Evolutionary conservation across 306 rosid genomes (phyloP), one percentile per base, ranked within the genome.

Genomic region (Senna siamea): DNA sequence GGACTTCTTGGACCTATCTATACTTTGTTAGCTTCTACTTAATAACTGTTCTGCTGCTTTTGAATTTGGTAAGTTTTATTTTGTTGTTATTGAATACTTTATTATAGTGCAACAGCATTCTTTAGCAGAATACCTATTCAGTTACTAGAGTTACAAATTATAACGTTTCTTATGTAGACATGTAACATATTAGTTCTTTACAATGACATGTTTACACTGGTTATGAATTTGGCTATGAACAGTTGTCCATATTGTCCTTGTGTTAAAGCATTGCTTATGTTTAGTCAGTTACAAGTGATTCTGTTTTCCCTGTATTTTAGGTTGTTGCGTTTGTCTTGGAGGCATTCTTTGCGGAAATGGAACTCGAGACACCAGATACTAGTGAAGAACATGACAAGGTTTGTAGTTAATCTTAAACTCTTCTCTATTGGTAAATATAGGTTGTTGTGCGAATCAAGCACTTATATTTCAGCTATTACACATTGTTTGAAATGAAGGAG

Each of bases 311-410:
- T 75, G 41, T 70, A 80, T 85, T 87, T 80, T 89, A 94, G 99
- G 83, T 94, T 81, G 77, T 92, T 65, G 98, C 99, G 73, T 94
- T 94, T 86, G 98, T 94, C 87, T 79, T 94, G 93, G 99, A 94
- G 92, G 99, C 99, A 26, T 94, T 94, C 92, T 94, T 94, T 85
- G 92, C 99, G 64, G 99, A 94, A 83, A 76, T 94, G 89, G 99
- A 94, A 10, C 81, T 94, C 2, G 99, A 88, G 82, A 63, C 82
- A 6, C 71, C 91, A 59, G 96, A 80, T 64, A 71, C 28, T 32
- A 6, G 70, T 68, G 92, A 79, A 73, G 89, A 69, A 46, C 83
- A 67, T 68, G 88, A 68, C 70, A 75, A 80, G 97, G 99, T 94
- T 78, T 73, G 87, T 78, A 75, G 78, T 73, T 76, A 46, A 74